phyloP scores from a whole-genome alignment of 2,329 filamentous ascomycete genomes.

The Rutstroemia sp. region DNA sequence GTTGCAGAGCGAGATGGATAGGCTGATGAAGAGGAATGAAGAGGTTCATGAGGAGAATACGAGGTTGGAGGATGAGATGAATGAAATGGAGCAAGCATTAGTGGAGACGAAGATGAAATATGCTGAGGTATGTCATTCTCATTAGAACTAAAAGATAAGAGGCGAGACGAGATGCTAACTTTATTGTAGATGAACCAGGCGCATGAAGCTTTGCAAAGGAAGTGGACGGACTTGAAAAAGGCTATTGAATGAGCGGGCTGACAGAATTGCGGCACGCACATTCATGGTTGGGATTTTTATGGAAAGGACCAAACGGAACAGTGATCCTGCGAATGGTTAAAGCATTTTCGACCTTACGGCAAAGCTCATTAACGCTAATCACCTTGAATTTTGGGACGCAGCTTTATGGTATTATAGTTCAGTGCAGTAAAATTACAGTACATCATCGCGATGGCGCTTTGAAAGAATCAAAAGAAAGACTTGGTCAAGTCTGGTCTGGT shows the following conservation, averaged over 20 bases:
- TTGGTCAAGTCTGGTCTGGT: too few species aligned
- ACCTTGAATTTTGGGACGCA: too few species aligned
- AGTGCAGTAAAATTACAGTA: too few species aligned
- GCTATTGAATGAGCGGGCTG: slow-evolving; percentile 24
- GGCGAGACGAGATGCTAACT: slow-evolving; percentile 10
- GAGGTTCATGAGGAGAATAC: slow-evolving; percentile 93
- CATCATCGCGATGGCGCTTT: too few species aligned
- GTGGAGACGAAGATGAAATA: slow-evolving; percentile 92
- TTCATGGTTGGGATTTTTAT: too few species aligned
- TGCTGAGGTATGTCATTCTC: slow-evolving; percentile 68
- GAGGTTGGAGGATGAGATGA: slow-evolving; percentile 78
- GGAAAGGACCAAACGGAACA: too few species aligned
- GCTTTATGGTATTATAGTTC: too few species aligned
- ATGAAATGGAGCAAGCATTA: slow-evolving; percentile 85
- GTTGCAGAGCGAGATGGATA: slow-evolving; percentile 79
- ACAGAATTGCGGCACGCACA: too few species aligned
- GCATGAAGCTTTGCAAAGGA: slow-evolving; percentile 66
- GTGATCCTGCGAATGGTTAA: too few species aligned
- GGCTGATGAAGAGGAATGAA: slow-evolving; percentile 84
- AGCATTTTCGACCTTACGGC: too few species aligned
- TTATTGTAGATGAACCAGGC: slow-evolving; percentile 54
- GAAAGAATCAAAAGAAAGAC: too few species aligned
- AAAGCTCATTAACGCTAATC: too few species aligned
- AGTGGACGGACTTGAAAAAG: slow-evolving; percentile 66
- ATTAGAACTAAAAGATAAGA: background rate